Base-by-base conservation (phyloP, 1,139 yeast genomes). In the Zygosaccharomyces sapae region DNA sequence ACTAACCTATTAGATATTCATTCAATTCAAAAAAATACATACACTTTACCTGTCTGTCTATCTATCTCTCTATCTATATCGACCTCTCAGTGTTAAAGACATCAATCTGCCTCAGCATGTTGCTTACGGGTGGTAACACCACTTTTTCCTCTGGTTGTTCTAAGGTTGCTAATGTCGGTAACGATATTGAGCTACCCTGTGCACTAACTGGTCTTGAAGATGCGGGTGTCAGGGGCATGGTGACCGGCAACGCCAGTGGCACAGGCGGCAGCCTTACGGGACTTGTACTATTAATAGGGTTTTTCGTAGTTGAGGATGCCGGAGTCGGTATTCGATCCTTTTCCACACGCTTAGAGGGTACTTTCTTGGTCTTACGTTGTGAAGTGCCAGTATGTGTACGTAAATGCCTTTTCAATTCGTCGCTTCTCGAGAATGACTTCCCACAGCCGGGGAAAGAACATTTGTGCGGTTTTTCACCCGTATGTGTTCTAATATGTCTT, bases 391-490 rank as follows among this genome's bases (percentile, higher is more conserved):
- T 43, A 66, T 90, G 97, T 48, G 89, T 90, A 54, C 96, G 74
- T 41, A 85, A 74, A 66, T 90, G 97, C 57, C 97, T 75, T 29
- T 96, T 90, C 52, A 90, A 73, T 69, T 90, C 97, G 66, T 90
- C 97, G 42, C 89, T 80, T 49, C 97, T 74, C 45, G 92, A 81
- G 62, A 90, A 90, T 51, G 86, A 78, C 68, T 90, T 90, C 50
- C 78, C 72, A 67, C 97, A 90, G 1, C 95, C 95, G 0, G 95
- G 95, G 59, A 79, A 88, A 5, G 84, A 77, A 67, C 97, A 90
- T 41, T 80, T 81, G 62, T 89, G 96, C 19, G 97, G 96, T 64
- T 88, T 86, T 63, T 89, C 97, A 31, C 97, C 97, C 0, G 97
- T 90, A 64, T 90, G 97, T 5, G 97, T 90, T 52, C 97, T 73